Evolutionary conservation across 768 basidiomycete genomes (phyloP), one percentile per base, ranked within the genome.

Genomic region (Lentinula sp.): DNA sequence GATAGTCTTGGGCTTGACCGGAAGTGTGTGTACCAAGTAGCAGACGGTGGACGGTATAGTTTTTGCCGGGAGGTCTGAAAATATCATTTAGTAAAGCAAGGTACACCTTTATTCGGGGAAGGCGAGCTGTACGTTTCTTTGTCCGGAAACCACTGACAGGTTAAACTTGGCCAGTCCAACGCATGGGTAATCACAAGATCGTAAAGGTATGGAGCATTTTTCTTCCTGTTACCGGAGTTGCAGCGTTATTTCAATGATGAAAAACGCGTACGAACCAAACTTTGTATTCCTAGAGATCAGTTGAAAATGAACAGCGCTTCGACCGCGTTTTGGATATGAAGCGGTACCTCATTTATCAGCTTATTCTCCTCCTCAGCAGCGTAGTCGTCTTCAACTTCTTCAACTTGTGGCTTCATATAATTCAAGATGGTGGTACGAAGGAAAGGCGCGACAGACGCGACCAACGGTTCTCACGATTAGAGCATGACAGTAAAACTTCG

Each of bases 121-220:
- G 28, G 18, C 18, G 45, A 9, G 60, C 41, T 35, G 69, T 67
- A 95, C 95, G 85, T 84, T 75, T 98, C 93, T 73, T 87, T 89
- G 79, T 99, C 97, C 0, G 97, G 97, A 73, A 99, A 91, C 97
- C 97, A 99, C 76, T 98, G 97, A 72, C 93, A 95, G 4, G 97
- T 99, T 69, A 99, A 72, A 69, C 89, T 93, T 18, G 97, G 97
- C 97, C 97, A 99, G 74, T 97, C 94, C 54, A 98, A 81, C 36
- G 96, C 96, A 71, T 98, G 96, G 1, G 96, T 98, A 68, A 99
- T 89, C 65, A 99, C 93, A 23, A 96, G 81, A 74, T 99, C 97
- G 73, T 99, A 99, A 13, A 98, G 85, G 76, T 96, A 98, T 12
- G 95, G 96, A 57, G 95, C 93, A 75, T 95, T 96, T 78, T 94